These are phyloP conservation scores for Cyclanthera cordifolia DNA, from an alignment of 306 rosid species.

Conservation along the genomic window DNA sequence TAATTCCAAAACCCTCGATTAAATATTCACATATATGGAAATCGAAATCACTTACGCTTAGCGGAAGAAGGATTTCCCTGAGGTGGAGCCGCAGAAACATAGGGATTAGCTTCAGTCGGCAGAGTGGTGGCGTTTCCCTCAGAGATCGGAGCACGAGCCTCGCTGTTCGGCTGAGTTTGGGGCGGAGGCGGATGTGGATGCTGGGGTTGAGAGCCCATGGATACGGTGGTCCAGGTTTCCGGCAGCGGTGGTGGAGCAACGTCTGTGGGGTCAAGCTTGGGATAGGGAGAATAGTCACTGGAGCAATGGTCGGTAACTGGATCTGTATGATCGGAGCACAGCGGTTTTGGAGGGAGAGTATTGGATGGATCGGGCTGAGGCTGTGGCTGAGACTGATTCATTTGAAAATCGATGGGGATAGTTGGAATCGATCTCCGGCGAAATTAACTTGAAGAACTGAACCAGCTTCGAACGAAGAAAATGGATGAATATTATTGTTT, in stretches of 20 bases:
- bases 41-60: conserved; percentile 37
- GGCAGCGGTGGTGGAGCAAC: conserved; percentile 26
- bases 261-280: conserved; percentile 58
- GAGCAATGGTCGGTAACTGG: conserved; percentile 20
- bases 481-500: background rate
- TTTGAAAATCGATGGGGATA: background rate
- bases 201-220: conserved; percentile 22
- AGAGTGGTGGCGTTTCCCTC: conserved; percentile 48
- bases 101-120: conserved; percentile 72
- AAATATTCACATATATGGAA: background rate
- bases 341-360: background rate
- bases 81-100: conserved; percentile 50
- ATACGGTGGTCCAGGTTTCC: conserved; percentile 36
- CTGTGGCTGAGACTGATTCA: background rate
- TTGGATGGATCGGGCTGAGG: conserved; percentile 3
- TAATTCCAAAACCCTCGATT: background rate
- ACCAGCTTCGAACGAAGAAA: background rate
- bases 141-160: conserved; percentile 37
- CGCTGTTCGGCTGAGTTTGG: conserved; percentile 4
- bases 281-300: conserved; percentile 62
- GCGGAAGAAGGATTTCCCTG: conserved; percentile 27
- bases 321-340: background rate
- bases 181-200: background rate
- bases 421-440: background rate
- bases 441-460: background rate